Conservation (phyloP, 257 asterid genomes). For the Euphrasia confusa region DNA sequence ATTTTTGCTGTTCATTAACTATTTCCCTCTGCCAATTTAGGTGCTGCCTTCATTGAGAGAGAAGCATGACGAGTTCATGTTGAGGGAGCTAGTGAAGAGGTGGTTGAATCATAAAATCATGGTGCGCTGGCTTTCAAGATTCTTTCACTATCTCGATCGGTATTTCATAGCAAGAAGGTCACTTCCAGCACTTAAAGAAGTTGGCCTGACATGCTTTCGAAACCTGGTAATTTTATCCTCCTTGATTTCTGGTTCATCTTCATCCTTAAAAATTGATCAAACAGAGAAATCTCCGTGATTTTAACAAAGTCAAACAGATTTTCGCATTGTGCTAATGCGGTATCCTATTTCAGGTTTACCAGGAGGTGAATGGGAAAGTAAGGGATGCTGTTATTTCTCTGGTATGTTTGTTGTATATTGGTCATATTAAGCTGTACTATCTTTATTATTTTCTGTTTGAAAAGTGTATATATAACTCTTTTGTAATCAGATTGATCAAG, state of each 20-base stretch:
- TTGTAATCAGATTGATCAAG: slow-evolving; percentile 49
- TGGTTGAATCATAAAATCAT: slow-evolving; percentile 91
- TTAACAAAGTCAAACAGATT: neutral
- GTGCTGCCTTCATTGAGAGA: slow-evolving; percentile 82
- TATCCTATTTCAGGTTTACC: slow-evolving; percentile 61
- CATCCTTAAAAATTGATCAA: slow-evolving; percentile 1
- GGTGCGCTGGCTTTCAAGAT: slow-evolving; percentile 95
- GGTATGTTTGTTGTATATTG: slow-evolving; percentile 21
- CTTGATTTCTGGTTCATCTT: slow-evolving; percentile 18
- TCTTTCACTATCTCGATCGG: slow-evolving; percentile 83
- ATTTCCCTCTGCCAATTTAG: slow-evolving; percentile 30
- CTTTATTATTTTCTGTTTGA: slow-evolving; percentile 4
- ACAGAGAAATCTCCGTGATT: neutral
- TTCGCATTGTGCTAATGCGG: neutral
- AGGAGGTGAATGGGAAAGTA: slow-evolving; percentile 67
- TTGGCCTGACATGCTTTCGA: slow-evolving; percentile 83
- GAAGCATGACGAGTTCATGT: slow-evolving; percentile 89
- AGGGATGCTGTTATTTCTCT: slow-evolving; percentile 82
- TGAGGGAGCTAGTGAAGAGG: slow-evolving; percentile 86
- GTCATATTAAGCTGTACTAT: neutral
- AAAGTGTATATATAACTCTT: slow-evolving; percentile 7
- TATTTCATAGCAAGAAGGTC: slow-evolving; percentile 94
- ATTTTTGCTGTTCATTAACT: slow-evolving; percentile 8
- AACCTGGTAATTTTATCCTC: slow-evolving; percentile 51
- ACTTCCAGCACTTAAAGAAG: slow-evolving; percentile 86